Evolutionary conservation across 2,329 filamentous ascomycete genomes (phyloP).

Genomic region (Nigrospora osmanthi): DNA sequence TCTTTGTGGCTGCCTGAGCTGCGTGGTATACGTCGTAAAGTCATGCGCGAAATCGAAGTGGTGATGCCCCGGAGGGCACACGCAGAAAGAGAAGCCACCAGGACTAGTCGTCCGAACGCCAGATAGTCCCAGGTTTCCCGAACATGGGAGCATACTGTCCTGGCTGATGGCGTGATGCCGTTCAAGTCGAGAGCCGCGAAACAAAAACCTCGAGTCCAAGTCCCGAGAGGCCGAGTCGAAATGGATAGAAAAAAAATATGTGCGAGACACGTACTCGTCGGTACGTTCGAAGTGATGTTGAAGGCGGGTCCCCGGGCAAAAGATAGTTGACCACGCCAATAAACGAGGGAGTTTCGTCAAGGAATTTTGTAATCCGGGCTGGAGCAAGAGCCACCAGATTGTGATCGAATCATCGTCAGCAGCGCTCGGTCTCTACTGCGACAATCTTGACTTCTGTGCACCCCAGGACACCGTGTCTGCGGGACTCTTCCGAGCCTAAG

Average conservation of each 20-base stretch:
- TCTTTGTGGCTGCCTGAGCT: too few species aligned
- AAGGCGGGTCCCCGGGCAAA: neutral
- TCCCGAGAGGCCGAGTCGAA: neutral
- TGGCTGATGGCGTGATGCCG: too few species aligned
- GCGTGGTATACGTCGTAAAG: too few species aligned
- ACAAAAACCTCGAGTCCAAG: too few species aligned
- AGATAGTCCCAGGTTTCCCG: too few species aligned
- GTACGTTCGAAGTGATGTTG: neutral
- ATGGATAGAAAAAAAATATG: neutral
- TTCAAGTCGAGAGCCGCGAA: too few species aligned
- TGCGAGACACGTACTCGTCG: neutral
- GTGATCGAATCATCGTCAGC: conserved; percentile 6
- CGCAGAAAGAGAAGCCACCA: too few species aligned
- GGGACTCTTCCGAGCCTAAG: conserved; percentile 10
- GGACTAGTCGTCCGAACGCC: too few species aligned
- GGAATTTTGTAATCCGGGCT: neutral
- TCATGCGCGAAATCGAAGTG: too few species aligned
- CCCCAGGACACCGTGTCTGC: neutral
- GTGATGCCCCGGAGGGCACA: too few species aligned
- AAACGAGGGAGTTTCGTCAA: neutral
- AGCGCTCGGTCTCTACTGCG: conserved; percentile 1
- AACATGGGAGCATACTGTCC: too few species aligned
- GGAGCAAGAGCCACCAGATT: neutral
- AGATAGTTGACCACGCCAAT: neutral
- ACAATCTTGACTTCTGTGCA: conserved; percentile 1